These are phyloP conservation scores for Trypanosoma scelopori DNA, from an alignment of 208 protist species.

Conservation along the genomic window DNA sequence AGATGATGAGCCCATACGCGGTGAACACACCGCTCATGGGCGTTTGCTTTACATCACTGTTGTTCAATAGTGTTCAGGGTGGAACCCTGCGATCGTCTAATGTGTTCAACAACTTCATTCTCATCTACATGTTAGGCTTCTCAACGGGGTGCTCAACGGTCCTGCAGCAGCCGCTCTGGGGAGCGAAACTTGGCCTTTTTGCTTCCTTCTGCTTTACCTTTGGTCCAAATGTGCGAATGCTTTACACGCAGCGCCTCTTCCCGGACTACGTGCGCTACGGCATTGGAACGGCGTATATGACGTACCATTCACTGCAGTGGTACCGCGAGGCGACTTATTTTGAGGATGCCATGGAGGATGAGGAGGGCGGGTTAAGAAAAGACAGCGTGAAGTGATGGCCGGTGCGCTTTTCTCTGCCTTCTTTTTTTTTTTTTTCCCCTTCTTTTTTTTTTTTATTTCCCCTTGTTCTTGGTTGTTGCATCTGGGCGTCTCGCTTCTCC, in stretches of 20 bases:
- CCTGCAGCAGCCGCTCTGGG: slow-evolving; percentile 42
- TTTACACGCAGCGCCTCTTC: slow-evolving; percentile 77
- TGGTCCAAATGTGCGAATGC: slow-evolving; percentile 39
- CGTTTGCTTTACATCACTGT: slow-evolving; percentile 45
- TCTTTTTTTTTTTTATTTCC: slow-evolving; percentile 3
- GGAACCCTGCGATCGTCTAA: slow-evolving; percentile 57
- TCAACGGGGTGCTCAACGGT: slow-evolving; percentile 44
- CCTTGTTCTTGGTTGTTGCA: background rate
- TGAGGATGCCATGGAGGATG: slow-evolving; percentile 80
- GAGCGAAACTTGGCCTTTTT: slow-evolving; percentile 59
- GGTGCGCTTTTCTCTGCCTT: slow-evolving; percentile 11
- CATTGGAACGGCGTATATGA: slow-evolving; percentile 60
- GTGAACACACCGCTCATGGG: slow-evolving; percentile 73
- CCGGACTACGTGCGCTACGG: slow-evolving; percentile 55
- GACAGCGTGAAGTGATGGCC: background rate
- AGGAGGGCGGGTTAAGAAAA: slow-evolving; percentile 41
- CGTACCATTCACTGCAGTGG: slow-evolving; percentile 60
- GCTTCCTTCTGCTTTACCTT: slow-evolving; percentile 52
- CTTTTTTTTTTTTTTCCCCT: slow-evolving; percentile 11
- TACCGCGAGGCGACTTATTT: slow-evolving; percentile 41
- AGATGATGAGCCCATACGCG: slow-evolving; percentile 43
- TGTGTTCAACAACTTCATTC: slow-evolving; percentile 57
- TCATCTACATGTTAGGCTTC: slow-evolving; percentile 46
- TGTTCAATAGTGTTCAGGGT: slow-evolving; percentile 78
- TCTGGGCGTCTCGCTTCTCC: background rate